Percentiles rank a stretch among this genome's conserved stretches.
Conservation (phyloP, 2,329 filamentous ascomycete species). For the Colletotrichum brevisporum region DNA sequence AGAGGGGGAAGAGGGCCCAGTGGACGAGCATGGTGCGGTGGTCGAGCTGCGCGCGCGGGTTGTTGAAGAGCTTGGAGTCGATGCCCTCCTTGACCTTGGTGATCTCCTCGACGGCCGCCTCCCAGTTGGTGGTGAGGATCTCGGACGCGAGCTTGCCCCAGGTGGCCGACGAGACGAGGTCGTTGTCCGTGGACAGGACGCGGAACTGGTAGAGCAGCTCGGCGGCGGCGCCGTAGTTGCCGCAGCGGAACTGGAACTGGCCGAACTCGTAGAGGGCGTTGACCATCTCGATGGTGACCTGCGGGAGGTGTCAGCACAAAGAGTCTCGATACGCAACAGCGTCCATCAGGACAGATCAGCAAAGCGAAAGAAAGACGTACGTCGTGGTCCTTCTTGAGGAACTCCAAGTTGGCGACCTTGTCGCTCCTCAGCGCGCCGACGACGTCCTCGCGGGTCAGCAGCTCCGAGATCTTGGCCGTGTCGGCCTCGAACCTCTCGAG, state of each 20-base stretch:
- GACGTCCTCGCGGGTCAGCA: slow-evolving; percentile 90
- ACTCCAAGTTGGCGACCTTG: slow-evolving; percentile 99
- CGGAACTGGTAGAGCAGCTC: slow-evolving; percentile 98
- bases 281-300: slow-evolving; percentile 95
- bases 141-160: slow-evolving; percentile 99
- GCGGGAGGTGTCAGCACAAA: slow-evolving; percentile 39
- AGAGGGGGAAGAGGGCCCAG: slow-evolving; percentile 99
- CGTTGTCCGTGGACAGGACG: slow-evolving; percentile 97
- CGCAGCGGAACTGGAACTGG: slow-evolving; percentile 98
- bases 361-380: slow-evolving; percentile 63
- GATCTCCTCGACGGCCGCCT: slow-evolving; percentile 90
- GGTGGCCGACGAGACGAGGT: slow-evolving; percentile 94
- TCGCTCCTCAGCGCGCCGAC: slow-evolving; percentile 92
- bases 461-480: slow-evolving; percentile 88
- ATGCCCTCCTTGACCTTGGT: slow-evolving; percentile 92
- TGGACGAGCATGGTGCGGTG: slow-evolving; percentile 98
- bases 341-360: not conserved
- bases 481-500: slow-evolving; percentile 88
- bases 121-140: slow-evolving; percentile 96
- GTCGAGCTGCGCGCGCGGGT: slow-evolving; percentile 93
- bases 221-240: slow-evolving; percentile 90
- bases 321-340: not conserved
- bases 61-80: slow-evolving; percentile 95
- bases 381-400: slow-evolving; percentile 94
- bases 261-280: slow-evolving; percentile 96